Evolutionary conservation across 768 basidiomycete species (phyloP), one percentile per base, ranked within the genome.

Genomic region (Boletus edulis): DNA sequence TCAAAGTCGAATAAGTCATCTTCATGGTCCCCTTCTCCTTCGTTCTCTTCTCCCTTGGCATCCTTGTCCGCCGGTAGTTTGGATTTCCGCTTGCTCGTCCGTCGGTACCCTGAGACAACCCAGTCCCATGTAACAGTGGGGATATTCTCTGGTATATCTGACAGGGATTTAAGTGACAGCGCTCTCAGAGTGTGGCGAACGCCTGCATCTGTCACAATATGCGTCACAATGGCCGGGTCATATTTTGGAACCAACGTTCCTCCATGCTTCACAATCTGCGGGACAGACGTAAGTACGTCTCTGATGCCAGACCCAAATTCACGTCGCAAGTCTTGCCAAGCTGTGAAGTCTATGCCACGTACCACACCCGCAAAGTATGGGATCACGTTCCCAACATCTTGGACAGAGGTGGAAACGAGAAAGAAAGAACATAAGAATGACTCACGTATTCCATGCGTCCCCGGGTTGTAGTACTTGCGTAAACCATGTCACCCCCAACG

Each of bases 121-220:
- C 86, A 89, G 14, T 62, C 60, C 87, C 86, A 89, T 37, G 64
- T 80, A 32, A 89, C 78, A 12, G 82, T 83, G 11, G 85, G 83
- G 12, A 89, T 84, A 41, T 80, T 72, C n/a, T 75, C 66, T 5
- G 89, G 87, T 42, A 91, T 84, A 5, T 87, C 79, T 8, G 66
- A 69, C 15, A 85, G 67, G 6, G 55, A 68, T 60, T 76, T 81
- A 20, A 86, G 62, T 2, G 81, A 81, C 4, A 86, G 70, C 1
- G 76, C 69, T 15, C 50, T 58, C n/a, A 73, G 51, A 3, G 76
- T 69, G 6, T 57, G 52, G 27, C 58, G 63, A 54, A 62, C 45
- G 18, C 56, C 58, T 3, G 63, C 61, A 48, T 82, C 83, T 8
- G 83, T 82, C 32, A 91, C 75, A 49, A 92, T 84, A 61, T 90